Evolutionary conservation across 2,329 filamentous ascomycete species (phyloP).

Genomic region (Colletotrichum orchidophilum): DNA sequence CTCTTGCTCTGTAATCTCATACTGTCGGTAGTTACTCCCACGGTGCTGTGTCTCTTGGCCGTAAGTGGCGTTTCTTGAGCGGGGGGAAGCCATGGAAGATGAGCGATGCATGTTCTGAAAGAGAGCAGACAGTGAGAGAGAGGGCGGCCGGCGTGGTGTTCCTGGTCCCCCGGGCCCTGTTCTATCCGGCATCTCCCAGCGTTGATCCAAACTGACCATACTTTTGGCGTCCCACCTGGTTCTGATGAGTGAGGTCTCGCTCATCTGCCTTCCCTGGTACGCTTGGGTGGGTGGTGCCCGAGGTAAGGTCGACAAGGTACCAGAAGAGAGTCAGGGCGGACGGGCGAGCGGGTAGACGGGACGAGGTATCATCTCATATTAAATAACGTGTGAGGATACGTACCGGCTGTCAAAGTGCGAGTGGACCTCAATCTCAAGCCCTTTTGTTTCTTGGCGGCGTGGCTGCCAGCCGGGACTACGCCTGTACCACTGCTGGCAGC

Average conservation of each 20-base stretch:
- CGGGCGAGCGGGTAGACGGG: neutral
- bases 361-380: neutral
- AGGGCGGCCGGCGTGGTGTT: constrained; percentile 1
- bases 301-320: neutral
- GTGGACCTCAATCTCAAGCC: no score
- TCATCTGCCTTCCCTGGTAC: neutral
- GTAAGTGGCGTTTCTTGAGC: constrained; percentile 11
- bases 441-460: no score
- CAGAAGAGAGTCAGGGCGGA: neutral
- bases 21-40: neutral
- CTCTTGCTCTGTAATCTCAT: neutral
- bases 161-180: neutral
- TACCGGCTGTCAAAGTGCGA: neutral
- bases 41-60: neutral
- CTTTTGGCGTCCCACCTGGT: neutral
- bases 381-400: neutral
- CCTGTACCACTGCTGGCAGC: neutral
- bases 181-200: neutral
- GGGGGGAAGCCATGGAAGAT: neutral
- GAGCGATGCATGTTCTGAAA: neutral
- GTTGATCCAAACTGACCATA: neutral
- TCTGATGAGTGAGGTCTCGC: neutral
- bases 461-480: neutral
- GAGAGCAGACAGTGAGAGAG: neutral
- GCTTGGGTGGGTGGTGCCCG: neutral